Base-by-base conservation (phyloP, 164 flowering plant genomes). In the grape (Vitis vinifera) region DNA sequence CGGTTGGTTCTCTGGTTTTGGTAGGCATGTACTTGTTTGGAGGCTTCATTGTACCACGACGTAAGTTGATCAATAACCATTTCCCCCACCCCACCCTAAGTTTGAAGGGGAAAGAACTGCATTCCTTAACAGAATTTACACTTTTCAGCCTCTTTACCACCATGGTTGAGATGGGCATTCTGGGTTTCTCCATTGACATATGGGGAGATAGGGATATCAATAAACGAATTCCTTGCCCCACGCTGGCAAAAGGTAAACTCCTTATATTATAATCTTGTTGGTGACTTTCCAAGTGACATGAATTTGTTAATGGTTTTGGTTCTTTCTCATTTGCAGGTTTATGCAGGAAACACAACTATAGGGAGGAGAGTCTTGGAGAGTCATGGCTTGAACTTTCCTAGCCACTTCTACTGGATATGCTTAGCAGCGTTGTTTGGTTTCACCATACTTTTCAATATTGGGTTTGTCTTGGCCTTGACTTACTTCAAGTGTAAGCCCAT, bases 201-300 rank as follows among this genome's bases (percentile, higher is more conserved):
- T 77, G 85, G 73, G 10, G 84, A 79, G 73, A 84, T 82, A 67
- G 81, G 76, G 3, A 30, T 83, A 17, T 37, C 86, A 19, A 12
- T 75, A 16, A 84, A 84, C 63, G 90, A 86, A 68, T 86, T 86
- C 62, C 88, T 79, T 14, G 82, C 86, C 57, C 87, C 90, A 17
- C 73, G 86, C 27, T 86, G 87, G 90, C 70, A 80, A 64, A 82
- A 82, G 84, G 87, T 86, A 58, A 27, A 31, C 8, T 55, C 14
- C 11, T 37, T 3, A 37, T 31, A 58, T 31, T 30, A 61, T 16
- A 19, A 52, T 63, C 44, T 29, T 47, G n/a, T 50, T 49, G 14
- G 5, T 53, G 19, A 3, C 12, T 29, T 62, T 15, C 16, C 9
- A 58, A 10, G 11, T 9, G 14, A 10, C 23, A 63, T 60, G 17